Evolutionary conservation across 805 yeast genomes (phyloP), one percentile per base, ranked within the genome.

Genomic region (Saccharomycopsis schoenii): DNA sequence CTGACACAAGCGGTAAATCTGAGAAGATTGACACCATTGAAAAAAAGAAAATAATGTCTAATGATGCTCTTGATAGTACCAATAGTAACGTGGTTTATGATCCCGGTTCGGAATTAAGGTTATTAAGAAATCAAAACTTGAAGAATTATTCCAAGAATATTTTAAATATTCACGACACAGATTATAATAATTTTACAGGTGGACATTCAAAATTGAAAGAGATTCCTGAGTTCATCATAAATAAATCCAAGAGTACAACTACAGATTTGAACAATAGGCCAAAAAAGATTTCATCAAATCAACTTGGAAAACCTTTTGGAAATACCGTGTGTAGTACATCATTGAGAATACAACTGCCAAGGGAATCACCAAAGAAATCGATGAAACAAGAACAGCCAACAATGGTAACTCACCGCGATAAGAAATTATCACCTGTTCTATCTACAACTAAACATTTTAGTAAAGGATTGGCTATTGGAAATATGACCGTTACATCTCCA

Each of bases 171-270:
- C 52, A 58, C 21, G 65, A 62, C 19, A 50, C 61, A 40, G 65
- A 62, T 29, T 62, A 62, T 40, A 60, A 62, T 41, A 59, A 58
- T 39, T 39, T 50, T 14, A 58, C 37, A 40, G 65, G 65, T n/a
- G 65, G 65, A 2, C 65, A 62, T 41, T 39, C 56, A 9, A 62
- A 62, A 25, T 36, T 61, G n/a, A 55, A 56, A 29, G 51, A 60
- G 12, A 60, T 62, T 34, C 63, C 65, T 14, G 24, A 50, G 12
- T 62, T 60, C 34, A 55, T 62, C 37, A 24, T 51, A n/a, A 39
- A 37, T 40, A 40, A 43, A 29, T 21, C 34, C 9, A 47, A 47
- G 52, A 47, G n/a, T 6, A 5, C 52, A 11, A 37, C 40, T 11
- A 54, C 10, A 1, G 40, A 56, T 47, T 4, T 21, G 52, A 47